These are phyloP conservation scores for Myriosclerotinia scirpicola DNA, from an alignment of 2,329 filamentous ascomycete genomes.

Conservation along the genomic window DNA sequence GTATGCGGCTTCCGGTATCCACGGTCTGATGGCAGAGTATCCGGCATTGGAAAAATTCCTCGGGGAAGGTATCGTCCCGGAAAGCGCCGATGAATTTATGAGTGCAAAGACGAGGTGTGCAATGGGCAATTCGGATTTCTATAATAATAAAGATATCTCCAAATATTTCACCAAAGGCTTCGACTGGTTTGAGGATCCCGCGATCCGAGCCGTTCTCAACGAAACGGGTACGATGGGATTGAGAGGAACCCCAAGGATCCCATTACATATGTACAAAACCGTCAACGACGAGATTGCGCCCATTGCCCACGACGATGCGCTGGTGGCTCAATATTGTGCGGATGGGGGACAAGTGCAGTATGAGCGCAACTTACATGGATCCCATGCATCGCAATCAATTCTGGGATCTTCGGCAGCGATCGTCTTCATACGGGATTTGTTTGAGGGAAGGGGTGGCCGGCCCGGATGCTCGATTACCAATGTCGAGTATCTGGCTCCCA, in stretches of 20 bases:
- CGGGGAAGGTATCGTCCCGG: conserved; percentile 27
- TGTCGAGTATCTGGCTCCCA: neutral
- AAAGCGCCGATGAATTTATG: conserved; percentile 41
- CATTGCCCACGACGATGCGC: neutral
- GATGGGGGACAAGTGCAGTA: neutral
- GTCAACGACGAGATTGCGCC: neutral
- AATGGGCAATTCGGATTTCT: conserved; percentile 35
- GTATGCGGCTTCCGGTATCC: conserved; percentile 6
- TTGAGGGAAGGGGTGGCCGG: conserved; percentile 2
- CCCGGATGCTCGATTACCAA: neutral
- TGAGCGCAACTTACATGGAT: neutral
- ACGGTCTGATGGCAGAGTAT: conserved; percentile 23
- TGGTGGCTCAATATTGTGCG: neutral
- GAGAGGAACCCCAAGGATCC: neutral
- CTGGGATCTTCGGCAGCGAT: neutral
- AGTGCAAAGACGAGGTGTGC: conserved; percentile 34
- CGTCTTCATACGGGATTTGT: conserved; percentile 33
- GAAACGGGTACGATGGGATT: neutral
- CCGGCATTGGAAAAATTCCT: neutral
- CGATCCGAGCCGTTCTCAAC: no score
- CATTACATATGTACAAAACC: neutral
- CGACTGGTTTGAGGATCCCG: neutral
- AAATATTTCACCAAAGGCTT: neutral
- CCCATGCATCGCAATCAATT: neutral
- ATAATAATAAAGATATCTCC: conserved; percentile 21